Evolutionary conservation across 2,329 filamentous ascomycete species (phyloP).

Genomic region (Neoarthrinium moseri): DNA sequence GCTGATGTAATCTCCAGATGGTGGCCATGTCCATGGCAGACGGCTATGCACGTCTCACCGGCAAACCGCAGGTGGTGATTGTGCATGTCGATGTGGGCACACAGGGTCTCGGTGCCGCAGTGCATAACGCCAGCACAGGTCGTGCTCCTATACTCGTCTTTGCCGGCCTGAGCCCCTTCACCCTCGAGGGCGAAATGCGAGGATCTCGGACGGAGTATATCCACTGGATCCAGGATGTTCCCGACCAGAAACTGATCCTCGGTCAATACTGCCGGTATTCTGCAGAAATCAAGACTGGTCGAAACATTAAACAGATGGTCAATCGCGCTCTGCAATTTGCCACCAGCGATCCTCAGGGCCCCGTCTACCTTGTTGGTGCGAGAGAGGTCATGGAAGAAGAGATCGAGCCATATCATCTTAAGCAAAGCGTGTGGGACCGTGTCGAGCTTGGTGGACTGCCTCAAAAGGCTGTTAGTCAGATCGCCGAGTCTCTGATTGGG

Average conservation of each 20-base stretch:
- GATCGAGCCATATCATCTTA: slow-evolving; percentile 67
- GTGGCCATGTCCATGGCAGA: slow-evolving; percentile 84
- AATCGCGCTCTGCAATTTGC: slow-evolving; percentile 83
- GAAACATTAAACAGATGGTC: slow-evolving; percentile 87
- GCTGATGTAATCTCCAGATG: slow-evolving; percentile 53
- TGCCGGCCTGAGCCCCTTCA: slow-evolving; percentile 74
- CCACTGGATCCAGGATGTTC: slow-evolving; percentile 84
- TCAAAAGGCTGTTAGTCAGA: slow-evolving; percentile 50
- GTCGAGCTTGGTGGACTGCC: slow-evolving; percentile 64
- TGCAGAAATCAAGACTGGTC: slow-evolving; percentile 78
- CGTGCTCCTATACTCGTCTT: slow-evolving; percentile 76
- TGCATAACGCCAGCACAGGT: slow-evolving; percentile 77
- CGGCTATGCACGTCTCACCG: slow-evolving; percentile 71
- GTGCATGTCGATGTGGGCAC: slow-evolving; percentile 82
- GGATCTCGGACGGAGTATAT: slow-evolving; percentile 82
- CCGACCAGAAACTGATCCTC: slow-evolving; percentile 78
- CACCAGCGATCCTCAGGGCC: slow-evolving; percentile 72
- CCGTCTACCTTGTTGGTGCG: slow-evolving; percentile 76
- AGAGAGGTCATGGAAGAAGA: slow-evolving; percentile 86
- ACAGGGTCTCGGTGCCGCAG: slow-evolving; percentile 72
- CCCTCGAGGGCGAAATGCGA: slow-evolving; percentile 73
- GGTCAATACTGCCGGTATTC: slow-evolving; percentile 83
- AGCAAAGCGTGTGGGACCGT: slow-evolving; percentile 69
- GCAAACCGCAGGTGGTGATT: slow-evolving; percentile 73
- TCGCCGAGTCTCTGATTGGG: slow-evolving; percentile 61